A percentile compares a stretch with the other conserved stretches of the same genome.
Evolutionary conservation across 2,329 filamentous ascomycete species (phyloP).

Genomic region (Plenodomus tracheiphilus): DNA sequence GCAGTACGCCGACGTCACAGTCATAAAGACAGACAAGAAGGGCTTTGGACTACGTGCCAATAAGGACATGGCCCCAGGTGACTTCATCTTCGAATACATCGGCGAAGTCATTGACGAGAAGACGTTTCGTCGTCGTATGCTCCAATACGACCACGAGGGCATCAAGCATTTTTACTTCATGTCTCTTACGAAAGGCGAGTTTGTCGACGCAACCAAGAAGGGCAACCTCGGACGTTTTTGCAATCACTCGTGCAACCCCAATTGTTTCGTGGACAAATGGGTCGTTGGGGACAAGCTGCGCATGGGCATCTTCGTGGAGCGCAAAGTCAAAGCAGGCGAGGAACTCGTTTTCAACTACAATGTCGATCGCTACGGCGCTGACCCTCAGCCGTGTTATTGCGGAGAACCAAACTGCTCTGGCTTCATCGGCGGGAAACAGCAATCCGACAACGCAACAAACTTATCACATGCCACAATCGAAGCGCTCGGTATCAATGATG

Average conservation of each 20-base stretch:
- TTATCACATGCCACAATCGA: slow-evolving; percentile 87
- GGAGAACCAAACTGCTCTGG: slow-evolving; percentile 92
- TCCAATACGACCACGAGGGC: slow-evolving; percentile 91
- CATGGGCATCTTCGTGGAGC: slow-evolving; percentile 97
- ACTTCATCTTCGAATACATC: slow-evolving; percentile 98
- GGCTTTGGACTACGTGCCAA: slow-evolving; percentile 90
- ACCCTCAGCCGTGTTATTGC: slow-evolving; percentile 96
- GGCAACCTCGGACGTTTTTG: slow-evolving; percentile 96
- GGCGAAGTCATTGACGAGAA: slow-evolving; percentile 96
- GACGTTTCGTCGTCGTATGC: slow-evolving; percentile 85
- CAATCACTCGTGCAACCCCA: slow-evolving; percentile 98
- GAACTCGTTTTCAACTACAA: slow-evolving; percentile 99
- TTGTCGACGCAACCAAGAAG: slow-evolving; percentile 95
- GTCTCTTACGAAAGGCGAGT: slow-evolving; percentile 95
- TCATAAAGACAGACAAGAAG: slow-evolving; percentile 98
- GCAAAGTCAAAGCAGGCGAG: slow-evolving; percentile 82
- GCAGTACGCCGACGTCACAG: slow-evolving; percentile 86
- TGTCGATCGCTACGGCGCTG: slow-evolving; percentile 94
- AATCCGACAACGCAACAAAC: slow-evolving; percentile 93
- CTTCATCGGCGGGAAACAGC: slow-evolving; percentile 96
- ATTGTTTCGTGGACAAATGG: slow-evolving; percentile 99
- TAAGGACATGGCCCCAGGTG: slow-evolving; percentile 72
- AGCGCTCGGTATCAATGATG: slow-evolving; percentile 91
- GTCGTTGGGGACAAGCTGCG: slow-evolving; percentile 95
- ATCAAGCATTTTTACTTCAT: slow-evolving; percentile 99